These are phyloP conservation scores for Suillus americanus DNA, from an alignment of 768 basidiomycete genomes.

Conservation along the genomic window DNA sequence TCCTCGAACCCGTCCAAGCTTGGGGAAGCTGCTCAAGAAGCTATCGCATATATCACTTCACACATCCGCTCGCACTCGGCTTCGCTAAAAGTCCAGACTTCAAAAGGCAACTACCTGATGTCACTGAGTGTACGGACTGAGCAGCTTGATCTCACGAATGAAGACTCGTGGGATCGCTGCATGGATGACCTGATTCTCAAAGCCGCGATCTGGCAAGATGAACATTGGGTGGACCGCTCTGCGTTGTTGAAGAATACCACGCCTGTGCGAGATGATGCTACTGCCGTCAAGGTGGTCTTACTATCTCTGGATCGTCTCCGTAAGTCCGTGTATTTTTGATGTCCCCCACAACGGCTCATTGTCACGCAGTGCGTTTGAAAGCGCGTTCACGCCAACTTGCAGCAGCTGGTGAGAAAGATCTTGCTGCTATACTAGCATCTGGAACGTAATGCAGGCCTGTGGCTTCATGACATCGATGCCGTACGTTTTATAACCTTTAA, in stretches of 20 bases:
- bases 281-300: constrained; percentile 80
- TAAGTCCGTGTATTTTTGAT: constrained; percentile 40
- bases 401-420: constrained; percentile 83
- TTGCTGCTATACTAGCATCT: constrained; percentile 63
- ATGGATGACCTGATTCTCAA: constrained; percentile 97
- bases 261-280: constrained; percentile 36
- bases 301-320: constrained; percentile 91
- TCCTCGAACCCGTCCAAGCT: constrained; percentile 61
- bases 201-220: constrained; percentile 90
- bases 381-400: constrained; percentile 84
- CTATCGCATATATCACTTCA: constrained; percentile 72
- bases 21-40: constrained; percentile 70
- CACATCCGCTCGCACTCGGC: constrained; percentile 72
- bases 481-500: constrained; percentile 4
- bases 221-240: constrained; percentile 89
- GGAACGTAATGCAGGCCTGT: constrained; percentile 21
- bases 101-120: constrained; percentile 89
- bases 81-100: constrained; percentile 92
- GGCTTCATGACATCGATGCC: constrained; percentile 1
- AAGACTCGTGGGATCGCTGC: constrained; percentile 56
- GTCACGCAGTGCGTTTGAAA: constrained; percentile 75
- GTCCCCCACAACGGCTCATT: constrained; percentile 17
- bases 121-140: constrained; percentile 83
- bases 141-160: constrained; percentile 67
- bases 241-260: constrained; percentile 52